phyloP scores from a whole-genome alignment of 2,329 filamentous ascomycete genomes.

The Xylaria sp. region DNA sequence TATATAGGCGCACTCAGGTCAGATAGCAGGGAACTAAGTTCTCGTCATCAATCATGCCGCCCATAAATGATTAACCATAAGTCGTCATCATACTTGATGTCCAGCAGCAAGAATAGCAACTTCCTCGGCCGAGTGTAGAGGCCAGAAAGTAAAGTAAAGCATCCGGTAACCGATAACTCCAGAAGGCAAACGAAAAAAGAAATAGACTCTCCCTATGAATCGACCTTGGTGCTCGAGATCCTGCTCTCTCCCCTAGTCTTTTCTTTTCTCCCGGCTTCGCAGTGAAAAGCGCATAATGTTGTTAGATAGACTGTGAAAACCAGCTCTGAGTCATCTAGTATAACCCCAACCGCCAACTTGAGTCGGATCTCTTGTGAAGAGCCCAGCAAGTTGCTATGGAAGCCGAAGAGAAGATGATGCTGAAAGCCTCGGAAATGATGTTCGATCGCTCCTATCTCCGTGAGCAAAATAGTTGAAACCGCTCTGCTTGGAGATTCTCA shows the following conservation, averaged over 20 bases:
- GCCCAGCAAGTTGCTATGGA: not conserved
- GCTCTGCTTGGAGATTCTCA: not conserved
- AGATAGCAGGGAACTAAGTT: not conserved
- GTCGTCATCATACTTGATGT: not conserved
- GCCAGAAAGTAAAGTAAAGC: no score
- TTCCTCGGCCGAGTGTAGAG: not conserved
- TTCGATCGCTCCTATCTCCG: not conserved
- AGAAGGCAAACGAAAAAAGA: not conserved
- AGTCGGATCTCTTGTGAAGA: not conserved
- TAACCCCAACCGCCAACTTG: not conserved
- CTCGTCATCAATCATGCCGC: not conserved
- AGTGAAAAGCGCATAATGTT: not conserved
- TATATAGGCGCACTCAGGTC: not conserved
- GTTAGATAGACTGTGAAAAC: not conserved
- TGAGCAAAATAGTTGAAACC: not conserved
- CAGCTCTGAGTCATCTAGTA: not conserved
- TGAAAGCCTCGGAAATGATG: not conserved
- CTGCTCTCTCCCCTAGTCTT: not conserved
- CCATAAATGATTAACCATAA: not conserved
- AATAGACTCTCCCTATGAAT: not conserved
- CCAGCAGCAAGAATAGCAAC: not conserved
- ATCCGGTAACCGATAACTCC: not conserved
- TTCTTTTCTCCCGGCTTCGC: not conserved
- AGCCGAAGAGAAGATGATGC: not conserved
- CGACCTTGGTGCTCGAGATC: not conserved